A percentile compares a stretch with the other conserved stretches of the same genome.
These are phyloP conservation scores for Zoysia japonica DNA, from an alignment of 176 grass and related monocot species.

Conservation along the genomic window DNA sequence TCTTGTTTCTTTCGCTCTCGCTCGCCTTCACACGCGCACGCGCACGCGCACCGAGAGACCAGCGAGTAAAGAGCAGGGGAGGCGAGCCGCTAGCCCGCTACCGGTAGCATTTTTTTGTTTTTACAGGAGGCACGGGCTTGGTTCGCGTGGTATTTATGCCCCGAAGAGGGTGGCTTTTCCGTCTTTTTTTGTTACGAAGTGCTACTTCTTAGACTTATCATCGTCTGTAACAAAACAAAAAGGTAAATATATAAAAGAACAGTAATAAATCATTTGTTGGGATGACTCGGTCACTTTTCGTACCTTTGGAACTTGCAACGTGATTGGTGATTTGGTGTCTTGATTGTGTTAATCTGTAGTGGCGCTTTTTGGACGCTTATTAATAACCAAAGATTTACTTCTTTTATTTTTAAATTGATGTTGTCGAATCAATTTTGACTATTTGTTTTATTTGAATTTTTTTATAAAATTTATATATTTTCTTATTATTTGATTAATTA, in stretches of 20 bases:
- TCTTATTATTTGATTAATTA: no score
- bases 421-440: no score
- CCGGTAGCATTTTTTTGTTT: background rate
- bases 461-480: no score
- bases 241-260: no score
- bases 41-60: conserved; percentile 24
- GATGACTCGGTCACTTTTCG: background rate
- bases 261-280: no score
- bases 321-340: background rate
- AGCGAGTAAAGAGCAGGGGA: conserved; percentile 4
- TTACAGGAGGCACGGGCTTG: conserved; percentile 5
- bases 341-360: no score
- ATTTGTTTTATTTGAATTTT: no score
- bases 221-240: background rate
- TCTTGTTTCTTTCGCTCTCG: conserved; percentile 32
- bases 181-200: background rate
- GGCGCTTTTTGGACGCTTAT: no score
- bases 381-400: no score
- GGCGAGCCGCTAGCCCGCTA: background rate
- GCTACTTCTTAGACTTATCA: background rate
- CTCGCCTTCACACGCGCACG: conserved; percentile 8
- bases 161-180: background rate
- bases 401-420: no score
- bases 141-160: conserved; percentile 23
- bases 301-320: background rate